Base-by-base conservation (phyloP, 2,329 filamentous ascomycete species). In the Emericellopsis atlantica region DNA sequence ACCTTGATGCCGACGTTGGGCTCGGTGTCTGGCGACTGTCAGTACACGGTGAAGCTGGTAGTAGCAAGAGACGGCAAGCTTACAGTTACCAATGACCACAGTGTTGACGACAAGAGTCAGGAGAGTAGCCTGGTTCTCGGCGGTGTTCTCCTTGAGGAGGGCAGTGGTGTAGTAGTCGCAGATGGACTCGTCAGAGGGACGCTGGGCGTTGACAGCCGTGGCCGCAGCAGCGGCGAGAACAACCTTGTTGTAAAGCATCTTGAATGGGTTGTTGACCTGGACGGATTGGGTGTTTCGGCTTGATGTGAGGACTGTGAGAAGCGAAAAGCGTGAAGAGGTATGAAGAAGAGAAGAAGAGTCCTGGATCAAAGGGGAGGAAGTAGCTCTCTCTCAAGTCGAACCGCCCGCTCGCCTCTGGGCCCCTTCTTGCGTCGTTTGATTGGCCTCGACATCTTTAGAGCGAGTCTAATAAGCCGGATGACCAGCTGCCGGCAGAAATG, bases 81-180 rank as follows among this genome's bases (percentile, higher is more conserved):
- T 52, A 69, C 67, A 76, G 55, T 76, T 77, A n/a, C 76, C 76
- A 48, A 78, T 75, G 45, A 79, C 72, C 16, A 70, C 76, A 6
- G 74, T 79, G 57, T 79, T 79, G 49, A 80, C 74, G 4, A 80
- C 54, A 2, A 74, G 58, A 2, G 68, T 74, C 49, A 80, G 49
- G 3, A 79, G 60, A 1, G 64, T 69, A 41, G 64, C 58, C 54
- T 81, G 75, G 53, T 76, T 79, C 24, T 61, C 65, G 15, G 71
- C 70, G 32, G 69, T 78, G 60, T 78, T 79, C 32, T 74, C 62
- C 54, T 65, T 71, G 41, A 79, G 61, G 10, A 79, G 54, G n/a
- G 69, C 67, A 4, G 63, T 74, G 29, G 75, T 78, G 58, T 80
- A 80, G 57, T 77, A 76, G 59, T 79, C 75, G 57, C 76, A 80